Evolutionary conservation across 2,329 filamentous ascomycete species (phyloP).

Genomic region (Penicillium hordei): DNA sequence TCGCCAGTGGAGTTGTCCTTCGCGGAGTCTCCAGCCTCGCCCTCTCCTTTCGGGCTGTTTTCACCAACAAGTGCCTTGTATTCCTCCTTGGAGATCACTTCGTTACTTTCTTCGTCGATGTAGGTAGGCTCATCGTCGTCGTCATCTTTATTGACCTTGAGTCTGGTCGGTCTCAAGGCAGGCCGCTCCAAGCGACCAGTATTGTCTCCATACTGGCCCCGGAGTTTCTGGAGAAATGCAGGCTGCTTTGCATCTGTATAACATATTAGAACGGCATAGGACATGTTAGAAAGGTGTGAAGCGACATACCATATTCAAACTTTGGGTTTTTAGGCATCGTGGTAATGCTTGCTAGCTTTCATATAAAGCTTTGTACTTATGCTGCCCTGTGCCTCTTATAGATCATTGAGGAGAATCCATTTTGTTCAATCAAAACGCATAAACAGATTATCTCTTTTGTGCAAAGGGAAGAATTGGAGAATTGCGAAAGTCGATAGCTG

Average conservation of each 20-base stretch:
- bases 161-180: constrained; percentile 37
- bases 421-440: background rate
- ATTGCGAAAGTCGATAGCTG: background rate
- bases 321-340: constrained; percentile 46
- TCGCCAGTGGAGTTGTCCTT: constrained; percentile 16
- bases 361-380: constrained; percentile 17
- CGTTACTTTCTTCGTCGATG: constrained; percentile 46
- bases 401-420: constrained; percentile 11
- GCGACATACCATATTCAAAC: constrained; percentile 43
- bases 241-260: constrained; percentile 43
- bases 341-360: constrained; percentile 10
- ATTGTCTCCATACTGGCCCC: constrained; percentile 38
- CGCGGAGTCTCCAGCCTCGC: constrained; percentile 12
- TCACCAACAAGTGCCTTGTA: constrained; percentile 40
- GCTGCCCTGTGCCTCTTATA: background rate
- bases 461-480: background rate
- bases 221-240: constrained; percentile 45
- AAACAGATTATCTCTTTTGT: background rate
- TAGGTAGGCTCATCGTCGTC: constrained; percentile 48
- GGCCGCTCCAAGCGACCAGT: constrained; percentile 40
- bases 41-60: constrained; percentile 16
- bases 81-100: constrained; percentile 46
- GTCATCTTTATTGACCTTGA: constrained; percentile 34
- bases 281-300: background rate
- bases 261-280: background rate